A percentile compares a stretch with the other conserved stretches of the same genome.
phyloP scores from a whole-genome alignment of 441 rosid species.

The Erodium trifolium region DNA sequence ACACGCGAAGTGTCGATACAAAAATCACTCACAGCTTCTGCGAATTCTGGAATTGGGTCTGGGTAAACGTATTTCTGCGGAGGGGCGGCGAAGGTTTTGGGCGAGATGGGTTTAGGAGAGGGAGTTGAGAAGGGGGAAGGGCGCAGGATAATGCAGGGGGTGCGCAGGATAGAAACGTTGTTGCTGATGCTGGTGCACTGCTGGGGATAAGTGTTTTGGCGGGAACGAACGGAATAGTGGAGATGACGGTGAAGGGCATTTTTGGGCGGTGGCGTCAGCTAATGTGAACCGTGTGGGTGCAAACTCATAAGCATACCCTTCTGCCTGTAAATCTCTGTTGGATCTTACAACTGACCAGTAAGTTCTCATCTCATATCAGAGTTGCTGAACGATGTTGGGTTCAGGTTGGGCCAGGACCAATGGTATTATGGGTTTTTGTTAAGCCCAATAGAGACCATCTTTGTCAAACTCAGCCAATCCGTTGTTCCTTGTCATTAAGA shows the following conservation, averaged over 20 bases:
- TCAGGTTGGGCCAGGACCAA: too few species aligned
- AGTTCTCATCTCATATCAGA: too few species aligned
- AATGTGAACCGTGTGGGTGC: background rate
- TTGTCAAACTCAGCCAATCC: too few species aligned
- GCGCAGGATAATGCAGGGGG: constrained; percentile 5
- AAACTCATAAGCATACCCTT: background rate
- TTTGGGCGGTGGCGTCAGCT: background rate
- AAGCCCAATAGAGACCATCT: too few species aligned
- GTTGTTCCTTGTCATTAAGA: too few species aligned
- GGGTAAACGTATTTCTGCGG: constrained; percentile 2
- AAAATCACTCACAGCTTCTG: background rate
- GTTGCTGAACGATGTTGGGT: too few species aligned
- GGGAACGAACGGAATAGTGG: background rate
- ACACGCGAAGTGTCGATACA: background rate
- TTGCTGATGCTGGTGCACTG: too few species aligned
- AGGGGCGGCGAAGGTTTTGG: background rate
- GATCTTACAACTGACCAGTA: too few species aligned
- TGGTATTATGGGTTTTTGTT: too few species aligned
- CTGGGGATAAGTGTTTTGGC: background rate
- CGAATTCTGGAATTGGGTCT: background rate
- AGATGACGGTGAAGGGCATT: background rate
- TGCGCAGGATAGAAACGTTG: background rate
- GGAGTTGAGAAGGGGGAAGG: background rate
- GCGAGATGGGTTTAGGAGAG: background rate
- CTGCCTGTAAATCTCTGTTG: too few species aligned